These are phyloP conservation scores for Rhizomucor pusillus DNA, from an alignment of 371 early-diverging fungal genomes.

Conservation along the genomic window DNA sequence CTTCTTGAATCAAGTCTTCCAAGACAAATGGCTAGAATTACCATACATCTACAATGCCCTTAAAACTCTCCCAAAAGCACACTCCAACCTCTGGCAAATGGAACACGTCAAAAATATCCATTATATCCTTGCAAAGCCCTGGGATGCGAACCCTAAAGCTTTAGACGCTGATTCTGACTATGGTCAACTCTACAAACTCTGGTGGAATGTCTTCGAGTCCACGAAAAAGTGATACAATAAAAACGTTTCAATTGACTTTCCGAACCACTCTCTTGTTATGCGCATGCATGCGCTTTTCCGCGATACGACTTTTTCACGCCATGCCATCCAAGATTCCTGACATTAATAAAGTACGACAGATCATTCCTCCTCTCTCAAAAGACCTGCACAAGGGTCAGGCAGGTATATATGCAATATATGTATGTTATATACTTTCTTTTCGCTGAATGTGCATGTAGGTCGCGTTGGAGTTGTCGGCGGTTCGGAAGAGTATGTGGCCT, in stretches of 20 bases:
- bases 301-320: background rate
- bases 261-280: too few relatives aligned
- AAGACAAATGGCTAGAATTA: slow-evolving; percentile 25
- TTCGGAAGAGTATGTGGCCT: slow-evolving; percentile 64
- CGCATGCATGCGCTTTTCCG: too few relatives aligned
- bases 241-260: too few relatives aligned
- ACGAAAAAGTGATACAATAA: background rate
- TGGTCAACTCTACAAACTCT: background rate
- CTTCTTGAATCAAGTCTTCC: slow-evolving; percentile 43
- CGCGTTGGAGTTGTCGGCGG: slow-evolving; percentile 75
- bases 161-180: background rate
- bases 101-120: slow-evolving; percentile 24
- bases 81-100: slow-evolving; percentile 35
- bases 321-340: slow-evolving; percentile 41
- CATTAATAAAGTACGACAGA: slow-evolving; percentile 49
- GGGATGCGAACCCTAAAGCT: slow-evolving; percentile 14
- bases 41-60: slow-evolving; percentile 54
- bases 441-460: slow-evolving; percentile 31
- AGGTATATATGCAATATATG: slow-evolving; percentile 41
- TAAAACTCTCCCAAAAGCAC: slow-evolving; percentile 36
- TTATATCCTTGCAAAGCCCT: slow-evolving; percentile 29
- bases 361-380: slow-evolving; percentile 71
- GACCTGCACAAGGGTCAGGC: slow-evolving; percentile 86
- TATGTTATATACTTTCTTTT: background rate
- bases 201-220: background rate